These are phyloP conservation scores for Inosperma sp. DNA, from an alignment of 768 basidiomycete genomes.

Conservation along the genomic window DNA sequence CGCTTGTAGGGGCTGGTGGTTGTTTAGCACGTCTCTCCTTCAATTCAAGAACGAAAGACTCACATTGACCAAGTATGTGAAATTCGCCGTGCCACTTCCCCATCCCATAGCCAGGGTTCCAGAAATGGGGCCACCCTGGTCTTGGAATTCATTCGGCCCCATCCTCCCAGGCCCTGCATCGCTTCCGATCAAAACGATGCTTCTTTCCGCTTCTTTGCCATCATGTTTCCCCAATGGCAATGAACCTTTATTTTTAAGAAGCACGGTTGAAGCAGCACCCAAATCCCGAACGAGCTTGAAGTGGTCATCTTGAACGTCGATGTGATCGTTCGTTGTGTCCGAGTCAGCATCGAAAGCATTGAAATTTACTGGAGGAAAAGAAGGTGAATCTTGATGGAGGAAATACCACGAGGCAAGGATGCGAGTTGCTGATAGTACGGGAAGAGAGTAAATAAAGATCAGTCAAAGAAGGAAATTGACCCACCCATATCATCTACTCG, in stretches of 20 bases:
- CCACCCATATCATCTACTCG: constrained; percentile 75
- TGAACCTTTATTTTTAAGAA: constrained; percentile 66
- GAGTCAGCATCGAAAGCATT: constrained; percentile 55
- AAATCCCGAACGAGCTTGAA: constrained; percentile 63
- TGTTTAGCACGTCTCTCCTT: not conserved
- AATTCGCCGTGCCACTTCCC: constrained; percentile 80
- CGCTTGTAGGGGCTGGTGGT: constrained; percentile 64
- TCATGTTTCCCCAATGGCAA: constrained; percentile 43
- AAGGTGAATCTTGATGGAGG: constrained; percentile 55
- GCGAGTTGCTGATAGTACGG: constrained; percentile 49
- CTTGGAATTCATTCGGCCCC: constrained; percentile 69
- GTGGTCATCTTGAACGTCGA: constrained; percentile 71
- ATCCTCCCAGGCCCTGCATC: constrained; percentile 56
- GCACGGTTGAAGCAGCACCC: constrained; percentile 66
- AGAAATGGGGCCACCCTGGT: constrained; percentile 51
- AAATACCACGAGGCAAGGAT: constrained; percentile 71
- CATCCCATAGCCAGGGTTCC: constrained; percentile 89
- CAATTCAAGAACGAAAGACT: constrained; percentile 17
- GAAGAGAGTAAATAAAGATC: not conserved
- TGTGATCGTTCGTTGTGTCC: constrained; percentile 50
- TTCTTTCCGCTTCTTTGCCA: constrained; percentile 33
- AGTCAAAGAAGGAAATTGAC: constrained; percentile 15
- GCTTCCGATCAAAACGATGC: constrained; percentile 58
- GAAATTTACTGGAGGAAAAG: constrained; percentile 68
- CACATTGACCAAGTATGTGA: constrained; percentile 76